Base-by-base conservation (phyloP, 2,329 filamentous ascomycete genomes). In the Fusarium floridanum region DNA sequence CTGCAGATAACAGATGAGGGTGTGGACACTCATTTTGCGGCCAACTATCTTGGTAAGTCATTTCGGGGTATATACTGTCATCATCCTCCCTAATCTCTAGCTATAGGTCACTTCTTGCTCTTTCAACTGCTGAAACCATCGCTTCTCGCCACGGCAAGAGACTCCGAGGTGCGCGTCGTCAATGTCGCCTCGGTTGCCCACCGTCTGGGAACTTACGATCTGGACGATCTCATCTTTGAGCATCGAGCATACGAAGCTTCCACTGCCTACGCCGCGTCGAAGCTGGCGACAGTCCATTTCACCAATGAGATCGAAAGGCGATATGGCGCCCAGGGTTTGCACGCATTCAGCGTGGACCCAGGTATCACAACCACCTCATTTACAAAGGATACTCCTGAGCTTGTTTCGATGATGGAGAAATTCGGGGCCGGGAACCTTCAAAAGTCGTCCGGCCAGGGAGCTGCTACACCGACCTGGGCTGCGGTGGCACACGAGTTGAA, bases 261-360 rank as follows among this genome's bases (percentile, higher is more conserved):
- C 17, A 29, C 17, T 17, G 61, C 48, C 10, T 56, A 56, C 34
- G 48, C 34, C 1, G 61, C 48, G 8, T 56, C 61, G 5, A 64
- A 64, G 8, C 61, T 64, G 5, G 61, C 61, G 2, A 55, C 16
- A 5, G 61, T 56, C 16, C 45, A 64, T 53, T 64, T 56, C 14
- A 22, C 61, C 6, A 64, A 64, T 11, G 61, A 64, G 24, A 22
- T 56, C 3, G 61, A 64, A 12, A 32, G 61, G 20, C 61, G 48
- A 41, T 64, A 56, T 12, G 61, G 61, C 2, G 2, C 36, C 27
- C 34, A 34, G 5, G 48, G 61, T 10, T 2, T 64, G 3, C 48
- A 56, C 34, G 32, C 45, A 41, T 64, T 64, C 36, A 64, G 61
- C 29, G 61, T 64, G 10, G 36, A 64, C 24, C 48, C 61, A 36